phyloP scores from a whole-genome alignment of 148 eudicot species.

The Salicornia ramosissima region DNA sequence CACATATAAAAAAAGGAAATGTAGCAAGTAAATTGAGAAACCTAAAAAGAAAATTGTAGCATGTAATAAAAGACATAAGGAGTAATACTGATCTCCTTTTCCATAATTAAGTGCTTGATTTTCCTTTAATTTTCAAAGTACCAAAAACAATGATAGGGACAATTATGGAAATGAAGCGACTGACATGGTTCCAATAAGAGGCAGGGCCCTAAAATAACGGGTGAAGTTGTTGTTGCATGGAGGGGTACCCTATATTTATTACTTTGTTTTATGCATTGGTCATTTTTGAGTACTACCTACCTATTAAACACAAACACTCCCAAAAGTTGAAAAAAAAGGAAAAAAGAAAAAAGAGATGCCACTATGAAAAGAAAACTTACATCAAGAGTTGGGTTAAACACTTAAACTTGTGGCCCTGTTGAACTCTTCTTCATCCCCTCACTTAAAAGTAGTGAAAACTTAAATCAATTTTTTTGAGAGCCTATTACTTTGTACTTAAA shows the following conservation, averaged over 20 bases:
- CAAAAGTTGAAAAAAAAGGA: neutral
- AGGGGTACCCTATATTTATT: constrained; percentile 13
- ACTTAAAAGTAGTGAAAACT: neutral
- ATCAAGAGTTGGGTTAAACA: neutral
- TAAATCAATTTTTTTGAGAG: neutral
- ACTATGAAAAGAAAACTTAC: constrained; percentile 6
- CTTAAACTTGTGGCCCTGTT: constrained; percentile 2
- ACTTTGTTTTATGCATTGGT: constrained; percentile 16
- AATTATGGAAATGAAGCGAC: constrained; percentile 31
- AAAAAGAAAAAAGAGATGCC: neutral
- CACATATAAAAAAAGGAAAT: no score
- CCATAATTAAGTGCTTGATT: constrained; percentile 2
- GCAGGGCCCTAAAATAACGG: constrained; percentile 31
- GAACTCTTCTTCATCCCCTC: neutral
- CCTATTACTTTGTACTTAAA: neutral
- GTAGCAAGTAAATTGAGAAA: no score
- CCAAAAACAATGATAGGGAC: constrained; percentile 30
- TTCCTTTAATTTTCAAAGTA: constrained; percentile 8
- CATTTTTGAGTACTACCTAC: constrained; percentile 9
- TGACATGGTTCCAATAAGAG: constrained; percentile 32
- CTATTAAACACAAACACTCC: neutral
- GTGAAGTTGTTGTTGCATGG: constrained; percentile 14
- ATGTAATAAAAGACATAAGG: no score
- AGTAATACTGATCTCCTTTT: no score
- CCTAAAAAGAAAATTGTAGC: no score